Percentiles rank a stretch among this genome's conserved stretches.
Evolutionary conservation across 2,329 filamentous ascomycete genomes (phyloP).

Genomic region (Diaporthe eres): DNA sequence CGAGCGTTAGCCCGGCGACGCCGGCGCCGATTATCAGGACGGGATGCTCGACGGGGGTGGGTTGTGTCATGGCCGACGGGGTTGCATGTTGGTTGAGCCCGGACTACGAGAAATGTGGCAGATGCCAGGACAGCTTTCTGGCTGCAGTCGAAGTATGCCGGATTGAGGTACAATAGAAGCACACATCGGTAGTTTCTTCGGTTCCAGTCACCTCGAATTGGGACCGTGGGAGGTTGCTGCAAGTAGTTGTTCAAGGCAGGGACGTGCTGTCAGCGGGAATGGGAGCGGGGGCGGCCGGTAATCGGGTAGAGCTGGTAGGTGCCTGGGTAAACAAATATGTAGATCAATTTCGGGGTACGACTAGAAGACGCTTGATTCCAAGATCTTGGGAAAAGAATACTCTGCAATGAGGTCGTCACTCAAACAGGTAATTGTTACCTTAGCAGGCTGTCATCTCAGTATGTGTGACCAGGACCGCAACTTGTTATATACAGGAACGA

Average conservation of each 20-base stretch:
- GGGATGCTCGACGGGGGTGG: slow-evolving; percentile 35
- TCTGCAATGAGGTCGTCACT: background rate
- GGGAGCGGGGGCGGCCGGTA: too few relatives aligned
- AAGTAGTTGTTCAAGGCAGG: background rate
- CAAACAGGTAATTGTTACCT: background rate
- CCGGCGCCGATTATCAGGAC: slow-evolving; percentile 60
- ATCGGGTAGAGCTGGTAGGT: background rate
- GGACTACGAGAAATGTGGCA: background rate
- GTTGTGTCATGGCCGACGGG: slow-evolving; percentile 20
- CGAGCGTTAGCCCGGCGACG: slow-evolving; percentile 58
- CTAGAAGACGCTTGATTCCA: background rate
- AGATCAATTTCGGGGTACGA: background rate
- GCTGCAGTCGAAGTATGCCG: background rate
- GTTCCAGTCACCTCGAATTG: background rate
- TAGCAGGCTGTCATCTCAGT: background rate
- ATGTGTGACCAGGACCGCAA: background rate
- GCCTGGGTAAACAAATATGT: background rate
- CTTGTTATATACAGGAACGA: slow-evolving; percentile 10
- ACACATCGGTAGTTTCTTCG: background rate
- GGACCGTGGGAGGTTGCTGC: background rate
- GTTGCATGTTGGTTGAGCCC: background rate
- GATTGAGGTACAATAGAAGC: background rate
- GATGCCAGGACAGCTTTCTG: slow-evolving; percentile 14
- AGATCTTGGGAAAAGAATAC: background rate
- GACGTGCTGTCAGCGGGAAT: too few relatives aligned